Evolutionary conservation across 768 basidiomycete genomes (phyloP), one percentile per base, ranked within the genome.

Genomic region (Dioszegia crocea): DNA sequence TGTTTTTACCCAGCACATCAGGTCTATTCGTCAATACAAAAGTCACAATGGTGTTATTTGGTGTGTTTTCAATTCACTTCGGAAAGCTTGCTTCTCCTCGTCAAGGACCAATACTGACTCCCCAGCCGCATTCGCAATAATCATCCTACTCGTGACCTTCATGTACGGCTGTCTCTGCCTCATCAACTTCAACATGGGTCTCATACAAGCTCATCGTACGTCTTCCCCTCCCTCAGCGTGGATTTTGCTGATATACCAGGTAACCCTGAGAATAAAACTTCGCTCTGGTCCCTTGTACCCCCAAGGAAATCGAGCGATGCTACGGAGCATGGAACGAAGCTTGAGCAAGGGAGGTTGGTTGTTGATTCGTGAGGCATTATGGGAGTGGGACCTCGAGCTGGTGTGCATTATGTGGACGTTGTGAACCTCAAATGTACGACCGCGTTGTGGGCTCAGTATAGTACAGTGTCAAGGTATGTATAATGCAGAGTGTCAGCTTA

Each of bases 1-100:
- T 71, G 57, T 71, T 63, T 57, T 41, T 68, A 14, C 67, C 67
- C 9, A 33, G 47, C 12, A 66, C 70, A 1, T n/a, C 54, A 4
- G 31, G 46, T 4, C 39, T 71, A n/a, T 71, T 66, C 48, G 60
- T 59, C 53, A 71, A 68, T 45, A 71, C 70, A 21, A 50, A 55
- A 33, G 61, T 66, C 24, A 71, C 70, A 4, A 64, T 68, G 67
- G 65, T 67, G 19, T 57, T 71, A 4, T 68, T 71, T 46, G 66
- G 43, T 44, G 16, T 31, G 51, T 31, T 26, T 11, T 19, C 21
- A 19, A 24, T 31, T 2, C 2, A 10, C 12, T n/a, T n/a, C n/a
- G n/a, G n/a, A n/a, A n/a, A n/a, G n/a, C n/a, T n/a, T n/a, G n/a
- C 16, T 16, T n/a, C 11, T 17, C 26, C 31, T 3, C n/a, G 3